Evolutionary conservation across 768 basidiomycete genomes (phyloP).

Genomic region (Trametes cingulata): DNA sequence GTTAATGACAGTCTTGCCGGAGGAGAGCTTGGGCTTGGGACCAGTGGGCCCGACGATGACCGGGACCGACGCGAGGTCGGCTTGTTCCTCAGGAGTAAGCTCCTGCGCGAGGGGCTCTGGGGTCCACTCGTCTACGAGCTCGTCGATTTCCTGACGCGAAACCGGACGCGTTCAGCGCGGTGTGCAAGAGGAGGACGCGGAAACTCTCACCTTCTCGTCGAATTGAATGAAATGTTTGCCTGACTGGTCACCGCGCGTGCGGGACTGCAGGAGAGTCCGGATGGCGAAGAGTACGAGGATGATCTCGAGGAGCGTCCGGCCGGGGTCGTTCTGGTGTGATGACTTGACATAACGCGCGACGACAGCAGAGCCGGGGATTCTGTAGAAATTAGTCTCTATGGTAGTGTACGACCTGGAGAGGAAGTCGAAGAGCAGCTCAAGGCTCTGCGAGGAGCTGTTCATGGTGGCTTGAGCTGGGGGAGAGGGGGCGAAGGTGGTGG

Average conservation of each 20-base stretch:
- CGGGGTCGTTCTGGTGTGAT: constrained; percentile 95
- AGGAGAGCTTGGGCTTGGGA: constrained; percentile 78
- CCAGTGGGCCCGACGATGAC: constrained; percentile 80
- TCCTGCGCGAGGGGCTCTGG: constrained; percentile 82
- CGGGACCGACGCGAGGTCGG: constrained; percentile 74
- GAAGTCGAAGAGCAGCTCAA: constrained; percentile 62
- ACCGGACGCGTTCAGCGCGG: background rate
- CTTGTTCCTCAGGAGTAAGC: constrained; percentile 55
- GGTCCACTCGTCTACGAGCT: constrained; percentile 92
- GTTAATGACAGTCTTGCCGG: constrained; percentile 78
- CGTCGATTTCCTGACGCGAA: constrained; percentile 83
- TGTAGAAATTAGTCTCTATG: constrained; percentile 67
- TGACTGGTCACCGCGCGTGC: constrained; percentile 82
- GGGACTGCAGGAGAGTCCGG: constrained; percentile 83
- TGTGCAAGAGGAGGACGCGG: background rate
- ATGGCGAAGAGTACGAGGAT: constrained; percentile 87
- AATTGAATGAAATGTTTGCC: constrained; percentile 91
- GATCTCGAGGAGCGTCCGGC: constrained; percentile 85
- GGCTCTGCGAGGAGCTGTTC: constrained; percentile 37
- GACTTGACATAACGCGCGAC: constrained; percentile 90
- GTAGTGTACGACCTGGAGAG: constrained; percentile 61
- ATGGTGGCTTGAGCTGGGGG: constrained; percentile 27
- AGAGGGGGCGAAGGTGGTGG: constrained; percentile 10
- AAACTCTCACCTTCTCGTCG: constrained; percentile 73
- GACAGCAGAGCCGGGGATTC: constrained; percentile 79